A percentile compares a stretch with the other conserved stretches of the same genome.
Evolutionary conservation across 169 alveolate species (phyloP).

Genomic region (Ichthyophthirius multifiliis): DNA sequence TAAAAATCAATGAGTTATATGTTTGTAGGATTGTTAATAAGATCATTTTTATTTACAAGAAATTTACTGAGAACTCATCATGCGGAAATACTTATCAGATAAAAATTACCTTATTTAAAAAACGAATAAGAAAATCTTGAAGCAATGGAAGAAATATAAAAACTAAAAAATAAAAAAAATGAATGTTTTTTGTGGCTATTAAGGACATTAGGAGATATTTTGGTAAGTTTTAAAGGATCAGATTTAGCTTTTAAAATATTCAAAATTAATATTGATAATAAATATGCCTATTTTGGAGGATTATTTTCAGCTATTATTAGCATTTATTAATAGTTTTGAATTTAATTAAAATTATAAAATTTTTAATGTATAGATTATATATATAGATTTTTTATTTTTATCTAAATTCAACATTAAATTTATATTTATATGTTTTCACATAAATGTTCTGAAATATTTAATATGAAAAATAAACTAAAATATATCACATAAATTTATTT

Average conservation of each 20-base stretch:
- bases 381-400: too few relatives aligned
- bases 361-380: too few relatives aligned
- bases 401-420: too few relatives aligned
- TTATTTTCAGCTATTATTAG: not conserved
- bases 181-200: not conserved
- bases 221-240: slow-evolving; percentile 2
- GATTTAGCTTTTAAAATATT: not conserved
- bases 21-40: not conserved
- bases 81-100: not conserved
- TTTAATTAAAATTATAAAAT: too few relatives aligned
- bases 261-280: not conserved
- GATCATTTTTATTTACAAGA: not conserved
- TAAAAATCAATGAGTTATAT: not conserved
- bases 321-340: not conserved
- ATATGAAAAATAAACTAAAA: too few relatives aligned
- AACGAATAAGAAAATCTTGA: not conserved
- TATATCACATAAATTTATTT: too few relatives aligned
- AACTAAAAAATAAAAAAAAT: not conserved
- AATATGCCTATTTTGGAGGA: not conserved
- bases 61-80: not conserved
- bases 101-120: not conserved
- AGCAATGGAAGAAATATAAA: not conserved
- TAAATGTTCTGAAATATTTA: too few relatives aligned
- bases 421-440: too few relatives aligned
- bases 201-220: not conserved